A percentile compares a stretch with the other conserved stretches of the same genome.
Evolutionary conservation across 352 stramenopile genomes (phyloP).

Genomic region (Phytopythium montanum): DNA sequence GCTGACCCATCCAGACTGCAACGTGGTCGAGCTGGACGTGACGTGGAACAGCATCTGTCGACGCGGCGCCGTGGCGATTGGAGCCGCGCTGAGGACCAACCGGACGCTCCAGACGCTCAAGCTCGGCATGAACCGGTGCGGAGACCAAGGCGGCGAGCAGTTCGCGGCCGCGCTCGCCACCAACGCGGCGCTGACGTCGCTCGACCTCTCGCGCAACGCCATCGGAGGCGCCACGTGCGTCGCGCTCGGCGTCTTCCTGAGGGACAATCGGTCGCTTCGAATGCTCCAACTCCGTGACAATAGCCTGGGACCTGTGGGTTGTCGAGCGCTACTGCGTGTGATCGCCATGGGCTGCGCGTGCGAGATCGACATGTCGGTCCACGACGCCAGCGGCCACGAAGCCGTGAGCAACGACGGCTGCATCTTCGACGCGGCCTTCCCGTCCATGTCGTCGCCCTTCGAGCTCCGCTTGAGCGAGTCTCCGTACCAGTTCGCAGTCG

Average conservation of each 20-base stretch:
- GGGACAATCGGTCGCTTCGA: conserved; percentile 34
- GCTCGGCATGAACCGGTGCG: conserved; percentile 70
- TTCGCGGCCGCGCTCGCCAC: conserved; percentile 41
- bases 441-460: conserved; percentile 56
- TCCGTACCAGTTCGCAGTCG: conserved; percentile 61
- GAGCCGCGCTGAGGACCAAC: conserved; percentile 50
- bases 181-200: conserved; percentile 41
- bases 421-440: conserved; percentile 56
- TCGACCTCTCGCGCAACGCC: conserved; percentile 64
- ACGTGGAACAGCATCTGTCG: conserved; percentile 74
- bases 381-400: conserved; percentile 36
- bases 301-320: conserved; percentile 42
- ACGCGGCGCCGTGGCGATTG: conserved; percentile 45
- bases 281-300: conserved; percentile 57
- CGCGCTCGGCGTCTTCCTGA: conserved; percentile 56
- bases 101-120: conserved; percentile 36
- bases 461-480: conserved; percentile 44
- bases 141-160: conserved; percentile 57
- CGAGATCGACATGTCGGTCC: conserved; percentile 54
- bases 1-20: conserved; percentile 46
- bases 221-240: conserved; percentile 49
- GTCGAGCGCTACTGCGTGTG: conserved; percentile 46
- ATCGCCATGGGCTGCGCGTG: conserved; percentile 45
- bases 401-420: conserved; percentile 5
- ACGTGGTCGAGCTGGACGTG: conserved; percentile 45